A percentile compares a stretch with the other conserved stretches of the same genome.
These are phyloP conservation scores for Suillus sp. DNA, from an alignment of 768 basidiomycete genomes.

Conservation along the genomic window DNA sequence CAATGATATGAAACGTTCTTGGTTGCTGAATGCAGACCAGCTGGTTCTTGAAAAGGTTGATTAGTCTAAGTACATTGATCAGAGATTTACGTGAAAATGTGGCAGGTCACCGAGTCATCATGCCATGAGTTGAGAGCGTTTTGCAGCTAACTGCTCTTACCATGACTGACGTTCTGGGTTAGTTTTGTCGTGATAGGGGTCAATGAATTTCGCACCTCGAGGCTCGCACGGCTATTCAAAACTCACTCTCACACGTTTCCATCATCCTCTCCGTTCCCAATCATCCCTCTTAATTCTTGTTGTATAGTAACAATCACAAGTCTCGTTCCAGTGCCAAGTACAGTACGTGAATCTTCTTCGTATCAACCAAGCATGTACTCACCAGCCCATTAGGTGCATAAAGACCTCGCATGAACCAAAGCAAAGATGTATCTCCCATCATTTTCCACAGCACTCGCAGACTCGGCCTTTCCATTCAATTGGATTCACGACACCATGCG, in stretches of 20 bases:
- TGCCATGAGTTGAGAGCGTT: no score
- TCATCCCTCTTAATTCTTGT: background rate
- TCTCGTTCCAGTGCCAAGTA: background rate
- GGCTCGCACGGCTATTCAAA: background rate
- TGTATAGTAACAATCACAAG: background rate
- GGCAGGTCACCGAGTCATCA: background rate
- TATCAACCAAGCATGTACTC: background rate
- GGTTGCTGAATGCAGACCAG: background rate
- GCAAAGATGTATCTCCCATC: slow-evolving; percentile 27
- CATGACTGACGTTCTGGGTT: no score
- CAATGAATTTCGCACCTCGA: background rate
- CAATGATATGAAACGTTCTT: background rate
- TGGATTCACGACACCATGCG: slow-evolving; percentile 42
- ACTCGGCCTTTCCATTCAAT: slow-evolving; percentile 17
- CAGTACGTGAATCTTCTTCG: background rate
- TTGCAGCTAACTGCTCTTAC: no score
- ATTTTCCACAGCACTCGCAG: slow-evolving; percentile 18
- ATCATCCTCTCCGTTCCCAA: background rate
- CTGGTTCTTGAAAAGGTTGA: background rate
- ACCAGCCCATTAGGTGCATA: background rate
- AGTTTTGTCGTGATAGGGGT: background rate
- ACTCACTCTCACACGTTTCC: background rate
- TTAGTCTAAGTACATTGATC: background rate
- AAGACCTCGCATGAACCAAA: background rate
- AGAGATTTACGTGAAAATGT: background rate